Percentiles rank a stretch among this genome's conserved stretches.
Conservation (phyloP, 768 basidiomycete species). For the Boletus reticulatus region DNA sequence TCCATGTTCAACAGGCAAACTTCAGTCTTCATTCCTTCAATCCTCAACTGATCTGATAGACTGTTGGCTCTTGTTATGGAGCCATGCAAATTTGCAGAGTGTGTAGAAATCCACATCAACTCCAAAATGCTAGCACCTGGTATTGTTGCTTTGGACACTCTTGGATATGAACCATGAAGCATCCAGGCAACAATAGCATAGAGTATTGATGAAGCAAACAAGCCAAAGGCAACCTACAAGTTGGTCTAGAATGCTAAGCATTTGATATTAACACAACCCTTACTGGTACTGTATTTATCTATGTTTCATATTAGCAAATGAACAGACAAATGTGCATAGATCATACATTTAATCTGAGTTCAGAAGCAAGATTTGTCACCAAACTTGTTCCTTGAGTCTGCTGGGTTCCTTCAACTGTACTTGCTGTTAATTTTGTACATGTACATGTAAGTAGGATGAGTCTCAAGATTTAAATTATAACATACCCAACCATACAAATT, state of each 20-base stretch:
- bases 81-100: not conserved
- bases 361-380: not conserved
- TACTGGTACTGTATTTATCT: not conserved
- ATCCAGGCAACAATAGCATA: not conserved
- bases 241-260: not conserved
- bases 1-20: not conserved
- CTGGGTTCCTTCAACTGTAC: not conserved
- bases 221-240: not conserved
- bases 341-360: not conserved
- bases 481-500: slow-evolving; percentile 9
- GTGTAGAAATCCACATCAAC: not conserved
- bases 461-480: not conserved
- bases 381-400: not conserved
- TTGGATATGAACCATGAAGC: not conserved
- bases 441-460: no score
- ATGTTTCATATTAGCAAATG: not conserved
- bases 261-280: not conserved
- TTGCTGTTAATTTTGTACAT: not conserved
- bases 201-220: not conserved
- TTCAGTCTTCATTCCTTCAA: not conserved
- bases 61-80: not conserved
- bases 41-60: not conserved
- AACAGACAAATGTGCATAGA: not conserved
- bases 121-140: not conserved
- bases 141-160: not conserved